Conservation (phyloP, 805 yeast species). For the Pichia scutulata region DNA sequence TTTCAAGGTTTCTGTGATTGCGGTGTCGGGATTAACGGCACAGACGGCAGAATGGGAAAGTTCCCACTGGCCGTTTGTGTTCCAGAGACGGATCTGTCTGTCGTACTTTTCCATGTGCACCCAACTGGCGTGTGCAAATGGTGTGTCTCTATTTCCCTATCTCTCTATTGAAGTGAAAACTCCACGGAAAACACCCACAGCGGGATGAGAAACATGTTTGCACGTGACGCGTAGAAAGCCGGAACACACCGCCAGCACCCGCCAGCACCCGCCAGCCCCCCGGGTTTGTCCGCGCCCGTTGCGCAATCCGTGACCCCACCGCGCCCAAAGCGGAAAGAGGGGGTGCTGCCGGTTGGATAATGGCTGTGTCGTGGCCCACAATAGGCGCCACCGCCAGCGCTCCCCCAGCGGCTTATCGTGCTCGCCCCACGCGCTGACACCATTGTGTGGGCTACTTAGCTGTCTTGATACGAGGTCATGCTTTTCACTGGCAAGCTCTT, state of each 20-base stretch:
- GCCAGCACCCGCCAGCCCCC: not conserved
- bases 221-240: not conserved
- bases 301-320: not conserved
- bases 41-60: constrained; percentile 54
- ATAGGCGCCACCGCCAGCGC: too few relatives aligned
- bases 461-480: not conserved
- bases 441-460: too few relatives aligned
- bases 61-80: constrained; percentile 58
- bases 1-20: constrained; percentile 65
- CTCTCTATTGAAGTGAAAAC: too few relatives aligned
- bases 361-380: too few relatives aligned
- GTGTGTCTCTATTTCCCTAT: too few relatives aligned
- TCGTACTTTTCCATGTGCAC: constrained; percentile 50
- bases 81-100: constrained; percentile 87
- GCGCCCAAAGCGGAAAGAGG: not conserved
- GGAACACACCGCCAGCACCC: not conserved
- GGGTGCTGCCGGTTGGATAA: too few relatives aligned
- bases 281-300: not conserved
- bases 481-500: not conserved
- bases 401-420: too few relatives aligned
- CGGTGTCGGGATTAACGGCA: constrained; percentile 47
- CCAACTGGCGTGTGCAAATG: too few relatives aligned
- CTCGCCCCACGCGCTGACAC: too few relatives aligned
- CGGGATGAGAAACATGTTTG: too few relatives aligned
- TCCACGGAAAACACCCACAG: too few relatives aligned